These are phyloP conservation scores for Stagonosporopsis vannaccii DNA, from an alignment of 2,329 filamentous ascomycete genomes.

Conservation along the genomic window DNA sequence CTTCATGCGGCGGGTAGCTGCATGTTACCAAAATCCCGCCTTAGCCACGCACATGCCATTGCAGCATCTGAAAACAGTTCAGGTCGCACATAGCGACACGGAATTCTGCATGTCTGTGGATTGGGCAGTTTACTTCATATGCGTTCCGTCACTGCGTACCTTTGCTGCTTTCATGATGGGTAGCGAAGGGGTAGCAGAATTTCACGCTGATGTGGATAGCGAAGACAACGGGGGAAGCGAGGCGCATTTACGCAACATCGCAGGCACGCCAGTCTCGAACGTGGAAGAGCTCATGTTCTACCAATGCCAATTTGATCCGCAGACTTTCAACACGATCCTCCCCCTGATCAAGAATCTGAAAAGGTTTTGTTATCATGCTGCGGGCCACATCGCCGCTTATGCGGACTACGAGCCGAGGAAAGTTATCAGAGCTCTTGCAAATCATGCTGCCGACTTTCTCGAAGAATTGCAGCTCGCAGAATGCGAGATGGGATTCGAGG, in stretches of 20 bases:
- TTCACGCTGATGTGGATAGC: not conserved
- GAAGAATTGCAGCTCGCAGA: constrained; percentile 9
- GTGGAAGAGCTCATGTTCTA: constrained; percentile 20
- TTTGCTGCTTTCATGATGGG: constrained; percentile 24
- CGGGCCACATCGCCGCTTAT: constrained; percentile 8
- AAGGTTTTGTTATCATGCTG: constrained; percentile 19
- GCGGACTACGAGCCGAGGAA: constrained; percentile 13
- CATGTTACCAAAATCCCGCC: constrained; percentile 13
- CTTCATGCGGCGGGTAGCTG: constrained; percentile 10
- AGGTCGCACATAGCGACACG: constrained; percentile 18
- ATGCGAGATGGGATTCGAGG: not conserved
- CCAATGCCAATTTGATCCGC: constrained; percentile 12
- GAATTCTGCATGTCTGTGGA: constrained; percentile 9
- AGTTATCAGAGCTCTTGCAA: constrained; percentile 14
- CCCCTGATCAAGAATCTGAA: constrained; percentile 15
- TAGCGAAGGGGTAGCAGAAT: not conserved
- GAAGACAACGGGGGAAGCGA: not conserved
- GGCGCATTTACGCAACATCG: not conserved
- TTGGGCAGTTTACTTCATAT: constrained; percentile 22
- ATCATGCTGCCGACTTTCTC: constrained; percentile 12
- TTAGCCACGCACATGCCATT: constrained; percentile 17
- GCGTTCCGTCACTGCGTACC: constrained; percentile 21
- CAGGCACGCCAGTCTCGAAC: constrained; percentile 12
- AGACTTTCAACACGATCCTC: constrained; percentile 12
- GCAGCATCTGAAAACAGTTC: constrained; percentile 21